Evolutionary conservation across 2,329 filamentous ascomycete genomes (phyloP), one percentile per base, ranked within the genome.

Genomic region (Fusarium sarcochroum): DNA sequence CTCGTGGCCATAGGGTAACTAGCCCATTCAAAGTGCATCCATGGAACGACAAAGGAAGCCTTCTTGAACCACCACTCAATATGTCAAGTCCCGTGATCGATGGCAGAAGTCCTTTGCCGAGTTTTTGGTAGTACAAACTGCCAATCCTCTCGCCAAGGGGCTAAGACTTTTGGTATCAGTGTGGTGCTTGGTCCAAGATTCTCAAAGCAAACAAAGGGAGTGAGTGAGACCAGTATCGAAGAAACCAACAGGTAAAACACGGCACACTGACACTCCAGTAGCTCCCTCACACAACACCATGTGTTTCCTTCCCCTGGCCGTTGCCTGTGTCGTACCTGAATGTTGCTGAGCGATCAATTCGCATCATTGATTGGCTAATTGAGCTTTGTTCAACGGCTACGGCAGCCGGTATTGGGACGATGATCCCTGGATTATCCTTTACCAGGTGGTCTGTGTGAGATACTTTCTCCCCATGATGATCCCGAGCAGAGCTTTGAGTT

Each of bases 71-170:
- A 20, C 34, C 25, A 32, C 35, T 15, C 35, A 37, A 50, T 14
- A 41, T 27, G 11, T 17, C 32, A 27, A 32, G 38, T 63, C 63
- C 62, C 62, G 58, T 69, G 62, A 64, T 55, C 37, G 7, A 45
- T 41, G n/a, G 37, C 32, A 14, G 35, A 67, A 47, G 66, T 63
- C 46, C 54, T 23, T 70, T 63, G 46, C 62, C 50, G 53, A 30
- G 27, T 34, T 46, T 50, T 27, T 52, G 46, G 62, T 63, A 42
- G 25, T 23, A 63, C 66, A 38, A n/a, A 11, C 18, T 14, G 34
- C 34, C 25, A 30, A 18, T 45, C 27, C 21, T 34, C 21, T 30
- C n/a, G 13, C 20, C 18, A 45, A 27, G 11, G 23, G 27, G 21
- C 21, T 30, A 38, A 58, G 35, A 49, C 30, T 46, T n/a, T 37